phyloP scores from a whole-genome alignment of 2,329 filamentous ascomycete genomes.

The Fulvia fulva region DNA sequence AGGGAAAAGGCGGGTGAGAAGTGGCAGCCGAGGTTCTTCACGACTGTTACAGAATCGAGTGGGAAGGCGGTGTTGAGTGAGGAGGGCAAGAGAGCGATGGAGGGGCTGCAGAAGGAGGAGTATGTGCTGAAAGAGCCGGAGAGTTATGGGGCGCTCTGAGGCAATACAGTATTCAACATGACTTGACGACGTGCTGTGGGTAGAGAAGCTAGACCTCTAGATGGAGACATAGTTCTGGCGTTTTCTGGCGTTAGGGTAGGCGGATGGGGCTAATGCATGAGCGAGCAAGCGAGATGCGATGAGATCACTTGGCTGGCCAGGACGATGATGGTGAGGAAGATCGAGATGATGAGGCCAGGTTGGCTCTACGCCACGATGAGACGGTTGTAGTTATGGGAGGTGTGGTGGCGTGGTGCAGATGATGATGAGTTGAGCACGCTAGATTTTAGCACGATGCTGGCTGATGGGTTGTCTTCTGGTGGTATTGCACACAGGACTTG shows the following conservation, averaged over 20 bases:
- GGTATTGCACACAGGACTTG: background rate
- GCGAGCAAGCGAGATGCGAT: no score
- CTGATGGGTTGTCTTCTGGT: background rate
- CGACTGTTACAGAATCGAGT: slow-evolving; percentile 53
- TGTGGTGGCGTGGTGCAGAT: no score
- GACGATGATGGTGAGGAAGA: background rate
- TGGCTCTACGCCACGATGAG: background rate
- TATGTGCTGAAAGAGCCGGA: slow-evolving; percentile 47
- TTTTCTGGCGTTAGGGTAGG: background rate
- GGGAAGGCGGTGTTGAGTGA: slow-evolving; percentile 61
- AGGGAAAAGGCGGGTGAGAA: slow-evolving; percentile 64
- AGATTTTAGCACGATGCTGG: background rate
- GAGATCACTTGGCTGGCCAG: no score
- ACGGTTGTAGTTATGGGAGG: background rate
- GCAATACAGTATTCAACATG: background rate
- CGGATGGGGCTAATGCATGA: no score
- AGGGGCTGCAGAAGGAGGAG: slow-evolving; percentile 52
- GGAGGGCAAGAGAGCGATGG: slow-evolving; percentile 57
- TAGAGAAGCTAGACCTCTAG: background rate
- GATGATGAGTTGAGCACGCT: background rate
- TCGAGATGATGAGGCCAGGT: background rate
- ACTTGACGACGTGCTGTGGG: background rate
- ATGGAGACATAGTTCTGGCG: background rate
- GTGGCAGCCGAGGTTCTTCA: slow-evolving; percentile 90
- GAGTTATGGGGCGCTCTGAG: slow-evolving; percentile 35